phyloP scores from a whole-genome alignment of 2,329 filamentous ascomycete genomes.

The Teratosphaeria gauchensis region DNA sequence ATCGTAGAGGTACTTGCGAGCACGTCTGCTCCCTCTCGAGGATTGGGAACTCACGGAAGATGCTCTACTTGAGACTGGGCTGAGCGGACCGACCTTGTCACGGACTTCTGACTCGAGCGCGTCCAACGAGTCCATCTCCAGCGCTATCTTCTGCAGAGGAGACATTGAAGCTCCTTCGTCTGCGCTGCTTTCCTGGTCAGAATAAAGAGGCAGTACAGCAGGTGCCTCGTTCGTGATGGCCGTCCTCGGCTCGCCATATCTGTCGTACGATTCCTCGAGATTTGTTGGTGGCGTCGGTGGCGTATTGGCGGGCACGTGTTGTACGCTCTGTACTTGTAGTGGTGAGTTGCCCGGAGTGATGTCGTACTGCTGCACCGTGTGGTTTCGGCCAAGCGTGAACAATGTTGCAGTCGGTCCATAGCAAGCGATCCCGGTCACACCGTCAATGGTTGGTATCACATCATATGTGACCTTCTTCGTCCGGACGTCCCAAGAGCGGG shows the following conservation, averaged over 20 bases:
- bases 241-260: conserved; percentile 23
- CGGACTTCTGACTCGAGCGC: conserved; percentile 40
- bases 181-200: conserved; percentile 63
- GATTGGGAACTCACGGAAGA: conserved; percentile 52
- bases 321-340: conserved; percentile 73
- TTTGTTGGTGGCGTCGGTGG: conserved; percentile 77
- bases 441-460: conserved; percentile 72
- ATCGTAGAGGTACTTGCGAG: conserved; percentile 37
- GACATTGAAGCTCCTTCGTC: conserved; percentile 54
- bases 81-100: conserved; percentile 56
- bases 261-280: conserved; percentile 57
- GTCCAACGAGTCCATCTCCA: conserved; percentile 57
- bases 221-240: conserved; percentile 18
- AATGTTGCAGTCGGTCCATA: conserved; percentile 85
- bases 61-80: conserved; percentile 56
- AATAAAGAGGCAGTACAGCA: conserved; percentile 25
- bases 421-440: conserved; percentile 71
- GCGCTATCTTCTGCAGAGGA: conserved; percentile 64
- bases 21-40: conserved; percentile 34
- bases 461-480: conserved; percentile 96
- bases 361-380: conserved; percentile 91
- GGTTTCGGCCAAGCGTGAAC: conserved; percentile 80
- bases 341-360: conserved; percentile 62
- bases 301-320: conserved; percentile 69
- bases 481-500: conserved; percentile 89